Evolutionary conservation across 164 flowering plant genomes (phyloP), one percentile per base, ranked within the genome.

Genomic region (Houttuynia cordata): DNA sequence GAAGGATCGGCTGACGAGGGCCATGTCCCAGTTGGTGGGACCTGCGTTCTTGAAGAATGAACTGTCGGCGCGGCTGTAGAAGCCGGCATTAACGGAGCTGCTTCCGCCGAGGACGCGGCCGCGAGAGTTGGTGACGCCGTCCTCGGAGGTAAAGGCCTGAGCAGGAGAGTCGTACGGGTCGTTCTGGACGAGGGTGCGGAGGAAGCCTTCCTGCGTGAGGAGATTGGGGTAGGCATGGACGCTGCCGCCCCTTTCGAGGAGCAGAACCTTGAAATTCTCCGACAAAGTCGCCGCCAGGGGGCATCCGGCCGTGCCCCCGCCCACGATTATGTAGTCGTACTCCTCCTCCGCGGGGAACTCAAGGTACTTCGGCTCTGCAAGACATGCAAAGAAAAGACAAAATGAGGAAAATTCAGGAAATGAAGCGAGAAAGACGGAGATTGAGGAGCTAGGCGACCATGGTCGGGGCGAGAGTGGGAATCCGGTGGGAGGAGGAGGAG

Each of bases 231-330:
- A 51, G 9, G 47, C 60, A 5, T 37, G 20, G 25, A 15, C 37
- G 39, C 41, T 22, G 18, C 67, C 71, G 8, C 98, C 98, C 41
- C 96, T 70, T 63, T 92, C 96, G 1, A 92, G 76, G 1, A 92
- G 49, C 20, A 92, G 80, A 3, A 92, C 97, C 10, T 67, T 63
- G 60, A 47, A 78, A 0, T 64, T 66, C 0, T 69, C 62, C 0
- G 96, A 86, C 3, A 92, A 64, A 8, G 97, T 92, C 13, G 96
- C 93, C 3, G 96, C 96, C 51, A 92, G 61, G 4, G 98, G 94
- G 63, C 98, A 89, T 1, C 98, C 98, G 0, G 96, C 82, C 0
- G 98, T 92, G 23, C 96, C 96, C 4, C 96, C 98, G 12, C 98
- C 98, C 2, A 92, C 88, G 7, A 92, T 63, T 19, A 92, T 80